phyloP scores from a whole-genome alignment of 2,329 filamentous ascomycete species.

The Pseudocercospora musae region DNA sequence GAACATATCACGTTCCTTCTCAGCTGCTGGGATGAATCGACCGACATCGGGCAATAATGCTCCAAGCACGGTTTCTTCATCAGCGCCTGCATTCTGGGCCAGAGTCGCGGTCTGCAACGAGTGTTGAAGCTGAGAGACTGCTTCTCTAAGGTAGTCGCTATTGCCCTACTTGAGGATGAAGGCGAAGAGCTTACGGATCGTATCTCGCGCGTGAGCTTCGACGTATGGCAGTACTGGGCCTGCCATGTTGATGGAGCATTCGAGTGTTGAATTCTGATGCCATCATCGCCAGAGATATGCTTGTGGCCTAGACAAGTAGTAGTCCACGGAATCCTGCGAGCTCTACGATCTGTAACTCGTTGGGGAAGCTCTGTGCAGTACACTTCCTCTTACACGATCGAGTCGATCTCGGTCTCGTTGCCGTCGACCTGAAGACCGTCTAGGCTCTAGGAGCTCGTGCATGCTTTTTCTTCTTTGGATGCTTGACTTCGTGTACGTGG shows the following conservation, averaged over 20 bases:
- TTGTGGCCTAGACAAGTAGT: neutral
- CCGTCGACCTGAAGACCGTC: neutral
- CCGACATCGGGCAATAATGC: slow-evolving; percentile 45
- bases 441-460: neutral
- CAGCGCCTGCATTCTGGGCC: slow-evolving; percentile 23
- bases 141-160: slow-evolving; percentile 33
- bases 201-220: slow-evolving; percentile 16
- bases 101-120: slow-evolving; percentile 34
- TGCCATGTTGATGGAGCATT: slow-evolving; percentile 4
- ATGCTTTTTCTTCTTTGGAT: neutral
- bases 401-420: neutral
- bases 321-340: neutral
- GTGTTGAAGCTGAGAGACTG: slow-evolving; percentile 33
- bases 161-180: slow-evolving; percentile 29
- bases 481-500: neutral
- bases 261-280: neutral
- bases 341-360: neutral
- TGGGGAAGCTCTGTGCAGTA: neutral
- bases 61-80: slow-evolving; percentile 37
- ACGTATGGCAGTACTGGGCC: slow-evolving; percentile 1
- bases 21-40: slow-evolving; percentile 39
- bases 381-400: neutral
- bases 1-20: slow-evolving; percentile 26
- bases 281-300: neutral
- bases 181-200: slow-evolving; percentile 21